A percentile compares a stretch with the other conserved stretches of the same genome.
Evolutionary conservation across 2,329 filamentous ascomycete species (phyloP).

Genomic region (Lachnellula arida): DNA sequence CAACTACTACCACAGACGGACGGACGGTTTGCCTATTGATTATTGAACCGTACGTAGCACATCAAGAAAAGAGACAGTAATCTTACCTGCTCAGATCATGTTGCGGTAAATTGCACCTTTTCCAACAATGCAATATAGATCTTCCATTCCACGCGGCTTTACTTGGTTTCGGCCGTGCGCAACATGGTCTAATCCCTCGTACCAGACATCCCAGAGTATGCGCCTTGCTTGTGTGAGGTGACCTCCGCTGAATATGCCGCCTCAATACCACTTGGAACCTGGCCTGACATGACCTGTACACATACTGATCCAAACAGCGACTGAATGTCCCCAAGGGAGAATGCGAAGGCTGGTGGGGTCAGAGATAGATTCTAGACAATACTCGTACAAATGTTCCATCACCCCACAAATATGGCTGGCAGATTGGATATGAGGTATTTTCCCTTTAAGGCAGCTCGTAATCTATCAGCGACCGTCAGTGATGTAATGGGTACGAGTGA

Average conservation of each 20-base stretch:
- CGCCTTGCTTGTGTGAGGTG: neutral
- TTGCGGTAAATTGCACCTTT: too few relatives aligned
- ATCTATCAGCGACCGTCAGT: slow-evolving; percentile 22
- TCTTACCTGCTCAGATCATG: too few relatives aligned
- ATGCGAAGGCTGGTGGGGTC: too few relatives aligned
- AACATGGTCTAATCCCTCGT: neutral
- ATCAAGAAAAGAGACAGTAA: too few relatives aligned
- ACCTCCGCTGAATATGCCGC: neutral
- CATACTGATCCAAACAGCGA: too few relatives aligned
- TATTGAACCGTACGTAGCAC: too few relatives aligned
- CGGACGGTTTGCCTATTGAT: too few relatives aligned
- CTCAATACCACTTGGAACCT: neutral
- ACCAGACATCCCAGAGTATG: neutral
- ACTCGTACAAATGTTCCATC: too few relatives aligned
- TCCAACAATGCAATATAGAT: too few relatives aligned
- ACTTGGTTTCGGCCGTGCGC: neutral
- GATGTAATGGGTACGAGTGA: slow-evolving; percentile 5
- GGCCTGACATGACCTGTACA: too few relatives aligned
- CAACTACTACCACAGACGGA: neutral
- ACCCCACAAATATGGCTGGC: neutral
- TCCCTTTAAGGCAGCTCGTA: neutral
- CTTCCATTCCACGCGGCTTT: neutral
- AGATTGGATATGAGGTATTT: neutral
- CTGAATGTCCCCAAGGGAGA: too few relatives aligned
- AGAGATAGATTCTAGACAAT: too few relatives aligned